Evolutionary conservation across 306 rosid species (phyloP).

Genomic region (Citrullus amarus): DNA sequence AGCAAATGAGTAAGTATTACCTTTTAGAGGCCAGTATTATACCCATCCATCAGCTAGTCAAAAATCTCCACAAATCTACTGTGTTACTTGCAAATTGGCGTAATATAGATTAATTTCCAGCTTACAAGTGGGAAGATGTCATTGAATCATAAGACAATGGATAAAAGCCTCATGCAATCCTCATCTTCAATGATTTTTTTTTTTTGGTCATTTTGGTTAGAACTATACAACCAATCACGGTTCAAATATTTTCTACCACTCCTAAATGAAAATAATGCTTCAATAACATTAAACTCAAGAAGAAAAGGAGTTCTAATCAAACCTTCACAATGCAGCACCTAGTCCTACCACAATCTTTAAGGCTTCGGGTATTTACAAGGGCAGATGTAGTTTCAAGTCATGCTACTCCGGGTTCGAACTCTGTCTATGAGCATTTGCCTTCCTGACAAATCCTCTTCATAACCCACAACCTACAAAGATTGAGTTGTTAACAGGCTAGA

Average conservation of each 20-base stretch:
- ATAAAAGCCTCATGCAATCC: background rate
- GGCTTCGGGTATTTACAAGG: background rate
- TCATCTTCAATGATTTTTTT: background rate
- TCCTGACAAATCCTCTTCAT: conserved; percentile 88
- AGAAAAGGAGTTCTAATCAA: background rate
- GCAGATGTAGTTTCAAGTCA: conserved; percentile 10
- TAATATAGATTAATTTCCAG: background rate
- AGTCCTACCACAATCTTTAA: background rate
- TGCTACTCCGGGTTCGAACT: conserved; percentile 63
- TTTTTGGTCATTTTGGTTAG: background rate
- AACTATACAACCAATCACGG: background rate
- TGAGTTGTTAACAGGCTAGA: conserved; percentile 7
- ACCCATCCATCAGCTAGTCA: background rate
- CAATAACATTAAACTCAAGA: background rate
- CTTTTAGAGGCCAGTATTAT: background rate
- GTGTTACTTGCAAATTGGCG: background rate
- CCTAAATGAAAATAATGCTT: background rate
- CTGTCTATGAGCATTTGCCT: conserved; percentile 87
- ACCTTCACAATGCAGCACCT: background rate
- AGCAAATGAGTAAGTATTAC: background rate
- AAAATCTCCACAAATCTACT: background rate
- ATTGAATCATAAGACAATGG: background rate
- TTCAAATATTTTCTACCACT: background rate
- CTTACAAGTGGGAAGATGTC: background rate
- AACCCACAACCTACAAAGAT: conserved; percentile 60